Conservation (phyloP, 2,329 filamentous ascomycete genomes). For the Endoconidiophora polonica region DNA sequence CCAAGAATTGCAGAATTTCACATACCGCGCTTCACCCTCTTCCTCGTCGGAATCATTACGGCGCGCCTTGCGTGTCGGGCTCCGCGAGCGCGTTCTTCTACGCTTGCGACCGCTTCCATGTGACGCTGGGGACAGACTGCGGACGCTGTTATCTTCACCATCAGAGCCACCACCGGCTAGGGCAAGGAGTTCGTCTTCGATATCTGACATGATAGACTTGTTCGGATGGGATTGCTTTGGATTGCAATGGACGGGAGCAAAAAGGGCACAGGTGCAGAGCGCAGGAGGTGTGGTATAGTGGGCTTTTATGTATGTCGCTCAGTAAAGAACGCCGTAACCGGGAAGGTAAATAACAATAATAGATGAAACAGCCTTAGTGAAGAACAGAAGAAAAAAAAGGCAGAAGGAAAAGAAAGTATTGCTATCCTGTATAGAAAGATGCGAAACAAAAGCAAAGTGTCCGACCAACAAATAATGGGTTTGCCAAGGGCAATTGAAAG, state of each 20-base stretch:
- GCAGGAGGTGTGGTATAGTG: too few species aligned
- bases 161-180: constrained; percentile 60
- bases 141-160: constrained; percentile 29
- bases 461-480: too few species aligned
- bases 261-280: not conserved
- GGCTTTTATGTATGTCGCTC: too few species aligned
- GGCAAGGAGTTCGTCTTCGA: constrained; percentile 87
- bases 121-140: constrained; percentile 4
- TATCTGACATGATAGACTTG: constrained; percentile 52
- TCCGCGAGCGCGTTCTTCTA: constrained; percentile 10
- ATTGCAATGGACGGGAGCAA: not conserved
- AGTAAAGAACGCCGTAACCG: too few species aligned
- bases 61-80: constrained; percentile 26
- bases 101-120: constrained; percentile 1
- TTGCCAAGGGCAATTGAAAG: too few species aligned
- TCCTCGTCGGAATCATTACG: constrained; percentile 35
- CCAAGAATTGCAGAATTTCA: too few species aligned
- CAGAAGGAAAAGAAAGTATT: too few species aligned
- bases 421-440: too few species aligned
- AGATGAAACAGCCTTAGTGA: too few species aligned
- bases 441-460: too few species aligned
- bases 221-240: not conserved
- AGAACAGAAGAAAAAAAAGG: too few species aligned
- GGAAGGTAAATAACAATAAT: too few species aligned
- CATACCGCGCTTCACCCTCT: constrained; percentile 51